These are phyloP conservation scores for Chenopodium album DNA, from an alignment of 148 eudicot genomes.

Conservation along the genomic window DNA sequence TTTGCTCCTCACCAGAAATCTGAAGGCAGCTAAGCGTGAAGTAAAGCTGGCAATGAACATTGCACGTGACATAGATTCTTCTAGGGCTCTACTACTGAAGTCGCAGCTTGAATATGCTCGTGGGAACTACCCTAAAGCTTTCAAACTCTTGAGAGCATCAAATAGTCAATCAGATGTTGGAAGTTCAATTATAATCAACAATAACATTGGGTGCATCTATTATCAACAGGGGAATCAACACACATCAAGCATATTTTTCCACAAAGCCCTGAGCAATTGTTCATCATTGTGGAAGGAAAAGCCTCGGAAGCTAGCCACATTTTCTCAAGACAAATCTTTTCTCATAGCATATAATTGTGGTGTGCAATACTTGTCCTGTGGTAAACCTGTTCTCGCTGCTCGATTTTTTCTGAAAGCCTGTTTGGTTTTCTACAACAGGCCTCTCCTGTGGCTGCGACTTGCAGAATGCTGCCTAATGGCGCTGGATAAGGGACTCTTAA, in stretches of 20 bases:
- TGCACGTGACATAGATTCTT: constrained; percentile 76
- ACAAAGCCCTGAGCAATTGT: constrained; percentile 65
- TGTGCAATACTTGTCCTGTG: constrained; percentile 77
- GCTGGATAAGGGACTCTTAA: constrained; percentile 57
- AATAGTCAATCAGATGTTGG: constrained; percentile 57
- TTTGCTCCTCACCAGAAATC: constrained; percentile 73
- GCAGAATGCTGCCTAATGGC: constrained; percentile 92
- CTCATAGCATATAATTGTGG: constrained; percentile 80
- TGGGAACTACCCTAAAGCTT: constrained; percentile 75
- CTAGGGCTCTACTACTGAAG: constrained; percentile 76
- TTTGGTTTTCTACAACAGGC: constrained; percentile 56
- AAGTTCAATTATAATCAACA: constrained; percentile 64
- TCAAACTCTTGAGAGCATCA: constrained; percentile 85
- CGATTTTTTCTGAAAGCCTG: constrained; percentile 71
- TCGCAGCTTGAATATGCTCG: constrained; percentile 94
- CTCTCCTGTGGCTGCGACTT: constrained; percentile 81
- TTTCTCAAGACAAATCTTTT: constrained; percentile 78
- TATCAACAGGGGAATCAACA: constrained; percentile 74
- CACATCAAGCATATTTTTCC: constrained; percentile 66
- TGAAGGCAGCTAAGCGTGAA: constrained; percentile 94
- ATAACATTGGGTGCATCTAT: constrained; percentile 87
- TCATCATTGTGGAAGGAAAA: constrained; percentile 63
- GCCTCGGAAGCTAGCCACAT: constrained; percentile 56
- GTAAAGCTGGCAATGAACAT: constrained; percentile 77
- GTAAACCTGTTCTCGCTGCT: constrained; percentile 79